Conservation (phyloP, 73 alveolate genomes). For the Paraurostyla sp. region DNA sequence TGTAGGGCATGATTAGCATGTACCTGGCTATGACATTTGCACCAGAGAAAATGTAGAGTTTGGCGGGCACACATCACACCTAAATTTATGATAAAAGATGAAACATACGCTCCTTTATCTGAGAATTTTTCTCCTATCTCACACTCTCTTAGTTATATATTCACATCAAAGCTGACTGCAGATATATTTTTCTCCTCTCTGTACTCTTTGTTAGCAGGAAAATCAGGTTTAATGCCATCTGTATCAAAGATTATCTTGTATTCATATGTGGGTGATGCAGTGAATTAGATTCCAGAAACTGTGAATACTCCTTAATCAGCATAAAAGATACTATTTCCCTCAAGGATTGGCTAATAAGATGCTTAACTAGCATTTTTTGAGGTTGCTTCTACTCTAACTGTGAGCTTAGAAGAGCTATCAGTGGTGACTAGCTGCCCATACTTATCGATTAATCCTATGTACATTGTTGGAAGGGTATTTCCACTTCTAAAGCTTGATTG, state of each 20-base stretch:
- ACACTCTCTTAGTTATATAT: constrained; percentile 55
- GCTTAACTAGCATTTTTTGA: neutral
- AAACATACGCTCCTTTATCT: constrained; percentile 41
- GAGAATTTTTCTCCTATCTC: constrained; percentile 63
- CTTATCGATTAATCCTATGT: constrained; percentile 52
- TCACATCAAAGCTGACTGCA: neutral
- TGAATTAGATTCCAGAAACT: constrained; percentile 12
- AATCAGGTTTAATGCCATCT: constrained; percentile 17
- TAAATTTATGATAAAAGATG: neutral
- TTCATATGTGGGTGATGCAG: constrained; percentile 34
- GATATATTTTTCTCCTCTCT: neutral
- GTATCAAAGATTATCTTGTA: constrained; percentile 30
- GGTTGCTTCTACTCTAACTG: constrained; percentile 12
- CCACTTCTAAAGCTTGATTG: constrained; percentile 49
- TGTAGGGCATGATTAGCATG: constrained; percentile 49
- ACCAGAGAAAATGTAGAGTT: constrained; percentile 28
- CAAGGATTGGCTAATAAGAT: constrained; percentile 28
- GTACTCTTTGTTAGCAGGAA: constrained; percentile 19
- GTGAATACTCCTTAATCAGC: constrained; percentile 25
- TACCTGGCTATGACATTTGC: constrained; percentile 46
- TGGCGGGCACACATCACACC: constrained; percentile 41
- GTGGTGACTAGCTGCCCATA: constrained; percentile 44
- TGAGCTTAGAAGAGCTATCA: constrained; percentile 4
- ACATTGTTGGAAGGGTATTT: constrained; percentile 17
- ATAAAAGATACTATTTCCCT: constrained; percentile 9